A percentile compares a stretch with the other conserved stretches of the same genome.
These are phyloP conservation scores for Dendrobium officinale DNA, from an alignment of 106 monocot species.

Conservation along the genomic window DNA sequence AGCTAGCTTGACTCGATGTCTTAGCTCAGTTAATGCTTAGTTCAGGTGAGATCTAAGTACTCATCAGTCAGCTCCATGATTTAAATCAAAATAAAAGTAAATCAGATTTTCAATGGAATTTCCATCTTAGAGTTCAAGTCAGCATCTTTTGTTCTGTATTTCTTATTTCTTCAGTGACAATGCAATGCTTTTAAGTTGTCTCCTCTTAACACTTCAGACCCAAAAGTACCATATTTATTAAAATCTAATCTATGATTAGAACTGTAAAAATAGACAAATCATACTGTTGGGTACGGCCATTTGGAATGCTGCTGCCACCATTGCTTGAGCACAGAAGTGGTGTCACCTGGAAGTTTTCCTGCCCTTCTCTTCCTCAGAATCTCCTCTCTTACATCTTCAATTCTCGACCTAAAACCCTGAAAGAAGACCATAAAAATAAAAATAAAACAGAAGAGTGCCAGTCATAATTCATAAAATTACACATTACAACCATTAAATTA, in stretches of 20 bases:
- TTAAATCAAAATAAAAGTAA: too few species aligned
- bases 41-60: too few species aligned
- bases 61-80: too few species aligned
- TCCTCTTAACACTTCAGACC: not conserved
- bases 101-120: too few species aligned
- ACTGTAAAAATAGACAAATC: not conserved
- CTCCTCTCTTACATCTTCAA: constrained; percentile 98
- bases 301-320: constrained; percentile 99
- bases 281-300: constrained; percentile 97
- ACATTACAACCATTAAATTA: not conserved
- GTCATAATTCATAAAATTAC: not conserved
- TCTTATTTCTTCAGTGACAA: too few species aligned
- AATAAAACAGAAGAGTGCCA: not conserved
- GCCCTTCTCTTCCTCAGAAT: constrained; percentile 94
- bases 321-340: constrained; percentile 86
- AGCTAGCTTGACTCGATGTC: too few species aligned
- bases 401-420: constrained; percentile 86
- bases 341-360: constrained; percentile 96
- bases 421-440: not conserved
- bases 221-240: not conserved
- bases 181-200: too few species aligned
- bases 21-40: too few species aligned
- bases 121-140: too few species aligned
- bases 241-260: too few species aligned
- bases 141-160: too few species aligned